phyloP scores from a whole-genome alignment of 805 yeast genomes.

The Candida quercuum region DNA sequence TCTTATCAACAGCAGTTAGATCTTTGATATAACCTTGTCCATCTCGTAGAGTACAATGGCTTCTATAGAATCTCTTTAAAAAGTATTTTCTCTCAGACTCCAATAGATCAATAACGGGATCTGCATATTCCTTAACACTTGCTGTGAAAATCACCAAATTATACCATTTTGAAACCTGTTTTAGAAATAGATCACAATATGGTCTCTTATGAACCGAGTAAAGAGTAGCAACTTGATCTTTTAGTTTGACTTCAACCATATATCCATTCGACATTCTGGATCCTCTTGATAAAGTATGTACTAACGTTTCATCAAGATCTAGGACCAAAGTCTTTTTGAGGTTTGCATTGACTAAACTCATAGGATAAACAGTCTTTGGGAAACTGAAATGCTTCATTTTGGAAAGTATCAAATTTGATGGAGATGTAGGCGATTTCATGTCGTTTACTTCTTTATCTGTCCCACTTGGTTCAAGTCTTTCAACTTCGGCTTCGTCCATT shows the following conservation, averaged over 20 bases:
- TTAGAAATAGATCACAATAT: slow-evolving; percentile 77
- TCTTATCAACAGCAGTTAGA: slow-evolving; percentile 41
- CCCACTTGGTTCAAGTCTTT: slow-evolving; percentile 5
- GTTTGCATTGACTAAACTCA: slow-evolving; percentile 32
- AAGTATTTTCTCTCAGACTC: slow-evolving; percentile 59
- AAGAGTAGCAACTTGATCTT: slow-evolving; percentile 66
- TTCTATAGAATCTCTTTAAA: slow-evolving; percentile 64
- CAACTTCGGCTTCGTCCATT: slow-evolving; percentile 19
- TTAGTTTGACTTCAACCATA: slow-evolving; percentile 76
- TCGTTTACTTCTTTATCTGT: slow-evolving; percentile 8
- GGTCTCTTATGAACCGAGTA: slow-evolving; percentile 93
- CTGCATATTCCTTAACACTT: slow-evolving; percentile 91
- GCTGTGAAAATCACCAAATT: slow-evolving; percentile 92
- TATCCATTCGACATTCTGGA: slow-evolving; percentile 41
- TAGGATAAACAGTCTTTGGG: slow-evolving; percentile 38
- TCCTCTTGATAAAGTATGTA: slow-evolving; percentile 79
- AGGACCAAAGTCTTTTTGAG: slow-evolving; percentile 68
- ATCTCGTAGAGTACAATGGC: slow-evolving; percentile 68
- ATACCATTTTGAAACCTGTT: slow-evolving; percentile 80
- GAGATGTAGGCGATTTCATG: slow-evolving; percentile 21
- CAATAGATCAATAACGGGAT: slow-evolving; percentile 90
- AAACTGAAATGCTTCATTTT: slow-evolving; percentile 20
- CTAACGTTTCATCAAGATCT: slow-evolving; percentile 91
- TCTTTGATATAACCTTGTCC: slow-evolving; percentile 89
- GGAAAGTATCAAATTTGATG: slow-evolving; percentile 12